Percentiles rank a stretch among this genome's conserved stretches.
Evolutionary conservation across 1,139 yeast species (phyloP).

Genomic region (Chernovozyma aurita): DNA sequence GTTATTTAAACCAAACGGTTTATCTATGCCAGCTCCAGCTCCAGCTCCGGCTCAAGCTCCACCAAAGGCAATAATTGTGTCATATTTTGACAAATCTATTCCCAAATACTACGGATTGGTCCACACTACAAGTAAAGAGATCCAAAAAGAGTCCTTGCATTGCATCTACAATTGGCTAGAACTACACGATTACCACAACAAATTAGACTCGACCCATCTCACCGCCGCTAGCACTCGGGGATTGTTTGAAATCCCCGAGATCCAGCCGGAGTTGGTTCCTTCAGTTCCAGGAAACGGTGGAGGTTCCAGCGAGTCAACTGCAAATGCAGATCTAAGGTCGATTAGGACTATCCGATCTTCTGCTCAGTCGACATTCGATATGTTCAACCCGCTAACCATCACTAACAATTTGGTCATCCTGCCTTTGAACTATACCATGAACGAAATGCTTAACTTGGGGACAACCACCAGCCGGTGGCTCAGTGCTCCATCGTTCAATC

Average conservation of each 20-base stretch:
- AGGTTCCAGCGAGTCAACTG: not conserved
- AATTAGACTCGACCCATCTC: slow-evolving; percentile 17
- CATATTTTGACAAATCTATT: slow-evolving; percentile 18
- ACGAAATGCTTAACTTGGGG: slow-evolving; percentile 24
- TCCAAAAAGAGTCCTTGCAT: slow-evolving; percentile 15
- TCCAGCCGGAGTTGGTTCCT: not conserved
- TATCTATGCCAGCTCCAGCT: not conserved
- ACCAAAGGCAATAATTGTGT: slow-evolving; percentile 26
- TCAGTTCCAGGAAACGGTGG: not conserved
- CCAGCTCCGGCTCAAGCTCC: slow-evolving; percentile 6
- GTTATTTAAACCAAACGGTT: not conserved
- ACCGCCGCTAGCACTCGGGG: slow-evolving; percentile 14
- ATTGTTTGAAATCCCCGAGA: slow-evolving; percentile 13
- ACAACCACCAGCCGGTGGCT: slow-evolving; percentile 6
- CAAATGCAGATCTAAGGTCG: not conserved
- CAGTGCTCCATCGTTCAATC: not conserved
- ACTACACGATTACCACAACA: slow-evolving; percentile 28
- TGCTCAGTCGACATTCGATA: slow-evolving; percentile 21
- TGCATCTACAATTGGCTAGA: slow-evolving; percentile 33
- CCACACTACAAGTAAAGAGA: slow-evolving; percentile 13
- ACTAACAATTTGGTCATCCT: slow-evolving; percentile 36
- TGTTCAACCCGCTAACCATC: slow-evolving; percentile 31
- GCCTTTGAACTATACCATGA: slow-evolving; percentile 37
- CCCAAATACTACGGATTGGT: slow-evolving; percentile 35
- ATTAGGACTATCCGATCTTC: slow-evolving; percentile 6